Evolutionary conservation across 2,329 filamentous ascomycete species (phyloP).

Genomic region (Triangularia verruculosa): DNA sequence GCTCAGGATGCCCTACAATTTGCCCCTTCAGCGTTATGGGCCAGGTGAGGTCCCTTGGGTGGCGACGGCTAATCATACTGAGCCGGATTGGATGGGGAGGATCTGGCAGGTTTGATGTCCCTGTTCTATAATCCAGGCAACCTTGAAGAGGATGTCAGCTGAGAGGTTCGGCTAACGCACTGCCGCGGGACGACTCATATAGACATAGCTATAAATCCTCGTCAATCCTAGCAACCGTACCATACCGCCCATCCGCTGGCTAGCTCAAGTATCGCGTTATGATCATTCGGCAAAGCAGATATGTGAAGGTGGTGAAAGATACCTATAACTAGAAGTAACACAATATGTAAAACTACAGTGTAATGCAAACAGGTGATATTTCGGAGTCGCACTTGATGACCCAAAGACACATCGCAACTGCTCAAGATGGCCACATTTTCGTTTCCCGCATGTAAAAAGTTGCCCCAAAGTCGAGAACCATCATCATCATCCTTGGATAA

Average conservation of each 20-base stretch:
- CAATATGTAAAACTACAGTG: not conserved
- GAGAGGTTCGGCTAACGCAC: too few species aligned
- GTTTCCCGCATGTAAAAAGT: not conserved
- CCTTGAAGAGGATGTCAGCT: too few species aligned
- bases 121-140: too few species aligned
- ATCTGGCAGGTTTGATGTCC: constrained; percentile 36
- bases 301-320: not conserved
- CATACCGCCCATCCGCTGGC: too few species aligned
- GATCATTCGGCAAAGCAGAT: too few species aligned
- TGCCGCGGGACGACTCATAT: not conserved
- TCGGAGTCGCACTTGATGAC: not conserved
- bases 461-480: not conserved
- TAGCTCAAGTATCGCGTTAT: too few species aligned
- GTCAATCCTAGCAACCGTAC: too few species aligned
- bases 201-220: too few species aligned
- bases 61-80: constrained; percentile 55
- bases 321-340: not conserved
- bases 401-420: not conserved
- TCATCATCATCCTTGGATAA: not conserved
- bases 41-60: constrained; percentile 72
- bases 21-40: constrained; percentile 68
- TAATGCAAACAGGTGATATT: not conserved
- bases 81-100: constrained; percentile 59
- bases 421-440: not conserved
- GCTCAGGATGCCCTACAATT: constrained; percentile 76